Evolutionary conservation across 257 asterid genomes (phyloP).

Genomic region (Nicotiana benthamiana): DNA sequence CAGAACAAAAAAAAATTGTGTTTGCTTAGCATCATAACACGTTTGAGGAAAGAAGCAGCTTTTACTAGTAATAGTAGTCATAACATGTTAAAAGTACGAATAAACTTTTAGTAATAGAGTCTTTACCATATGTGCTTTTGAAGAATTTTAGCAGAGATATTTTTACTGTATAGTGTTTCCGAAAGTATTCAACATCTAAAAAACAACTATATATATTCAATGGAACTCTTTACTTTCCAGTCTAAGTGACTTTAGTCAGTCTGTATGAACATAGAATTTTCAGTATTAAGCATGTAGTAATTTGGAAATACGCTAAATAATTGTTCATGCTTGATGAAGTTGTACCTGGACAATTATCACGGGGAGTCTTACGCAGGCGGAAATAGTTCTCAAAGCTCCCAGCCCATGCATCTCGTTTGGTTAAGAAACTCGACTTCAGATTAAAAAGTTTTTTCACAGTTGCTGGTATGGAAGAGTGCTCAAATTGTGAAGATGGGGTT

Average conservation of each 20-base stretch:
- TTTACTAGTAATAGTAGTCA: background rate
- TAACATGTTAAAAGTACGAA: background rate
- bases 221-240: background rate
- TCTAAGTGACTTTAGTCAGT: background rate
- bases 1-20: background rate
- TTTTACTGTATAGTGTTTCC: background rate
- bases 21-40: background rate
- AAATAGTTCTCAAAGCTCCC: constrained; percentile 82
- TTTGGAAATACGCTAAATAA: background rate
- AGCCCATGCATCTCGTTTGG: constrained; percentile 98
- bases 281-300: background rate
- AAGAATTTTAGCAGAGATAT: background rate
- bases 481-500: constrained; percentile 72
- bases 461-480: constrained; percentile 92
- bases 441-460: constrained; percentile 88
- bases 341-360: constrained; percentile 85
- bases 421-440: constrained; percentile 72
- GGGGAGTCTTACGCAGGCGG: constrained; percentile 63
- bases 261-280: background rate
- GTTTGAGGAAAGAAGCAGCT: background rate
- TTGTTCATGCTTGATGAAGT: background rate
- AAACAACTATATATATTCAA: background rate
- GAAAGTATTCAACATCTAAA: background rate
- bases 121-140: background rate
- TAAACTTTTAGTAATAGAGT: background rate